Evolutionary conservation across 345 rosid genomes (phyloP), one percentile per base, ranked within the genome.

Genomic region (Streptanthus diversifolius): DNA sequence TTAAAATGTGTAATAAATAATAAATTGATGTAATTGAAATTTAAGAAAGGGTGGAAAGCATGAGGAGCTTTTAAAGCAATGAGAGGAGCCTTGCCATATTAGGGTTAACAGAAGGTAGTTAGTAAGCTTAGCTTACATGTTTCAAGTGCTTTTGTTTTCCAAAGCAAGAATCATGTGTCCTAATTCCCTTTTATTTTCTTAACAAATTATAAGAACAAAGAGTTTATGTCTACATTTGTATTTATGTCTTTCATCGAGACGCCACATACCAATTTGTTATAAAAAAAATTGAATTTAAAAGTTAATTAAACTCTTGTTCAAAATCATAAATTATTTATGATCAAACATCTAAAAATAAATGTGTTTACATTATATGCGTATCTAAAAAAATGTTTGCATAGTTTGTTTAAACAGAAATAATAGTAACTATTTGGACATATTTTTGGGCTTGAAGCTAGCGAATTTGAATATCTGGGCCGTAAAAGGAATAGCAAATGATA

Each of bases 91-190:
- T 75, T 68, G 69, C 63, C 74, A 61, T 44, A 68, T 52, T 75
- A 40, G 73, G 73, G 41, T 41, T 68, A 58, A 29, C 39, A 56
- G 36, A 44, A 56, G 41, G 62, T 52, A 75, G 79, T 75, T 75
- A 68, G 79, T 68, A 68, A 75, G 79, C 69, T 68, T 75, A 75
- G 58, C 70, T 68, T 75, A 25, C 79, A 62, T 75, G 70, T 75
- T 68, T 61, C 74, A 60, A 51, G 41, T 43, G 7, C 61, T 30
- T 58, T 58, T 25, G 3, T 48, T 39, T 73, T 39, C 35, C 68
- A 39, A 68, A 75, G 79, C 79, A 75, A 68, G 69, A 75, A 51
- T 75, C 74, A 75, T 68, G 79, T 75, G 79, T 75, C 73, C 56
- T 40, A 59, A 67, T 66, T 65, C 49, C 49, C 17, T 25, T 64